Percentiles rank a stretch among this genome's conserved stretches.
These are phyloP conservation scores for Aspergillus campestris DNA, from an alignment of 495 filamentous ascomycete species.

Conservation along the genomic window DNA sequence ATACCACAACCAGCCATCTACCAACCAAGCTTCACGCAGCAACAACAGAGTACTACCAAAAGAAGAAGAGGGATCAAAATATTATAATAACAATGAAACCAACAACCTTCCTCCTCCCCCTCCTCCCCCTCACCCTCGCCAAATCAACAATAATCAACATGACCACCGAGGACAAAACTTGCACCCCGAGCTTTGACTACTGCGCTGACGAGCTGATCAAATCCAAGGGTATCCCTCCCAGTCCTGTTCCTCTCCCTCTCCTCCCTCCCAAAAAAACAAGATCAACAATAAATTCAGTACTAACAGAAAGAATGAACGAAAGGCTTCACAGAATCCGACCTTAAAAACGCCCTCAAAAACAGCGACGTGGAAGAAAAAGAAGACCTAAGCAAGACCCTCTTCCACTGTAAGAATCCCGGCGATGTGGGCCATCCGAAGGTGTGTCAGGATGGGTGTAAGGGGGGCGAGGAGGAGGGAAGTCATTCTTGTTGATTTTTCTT, in stretches of 20 bases:
- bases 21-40: no score
- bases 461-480: conserved; percentile 25
- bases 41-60: no score
- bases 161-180: conserved; percentile 23
- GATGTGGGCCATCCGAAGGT: conserved; percentile 29
- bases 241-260: no score
- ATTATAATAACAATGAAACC: conserved; percentile 14
- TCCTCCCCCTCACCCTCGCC: conserved; percentile 17
- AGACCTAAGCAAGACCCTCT: conserved; percentile 23
- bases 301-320: not conserved
- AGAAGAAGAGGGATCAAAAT: no score
- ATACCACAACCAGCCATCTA: no score
- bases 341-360: conserved; percentile 23
- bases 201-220: conserved; percentile 25
- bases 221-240: conserved; percentile 23
- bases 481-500: conserved; percentile 14
- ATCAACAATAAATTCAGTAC: no score
- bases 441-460: conserved; percentile 26
- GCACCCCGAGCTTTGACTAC: conserved; percentile 36
- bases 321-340: conserved; percentile 30
- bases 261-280: not conserved
- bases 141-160: not conserved
- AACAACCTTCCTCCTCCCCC: conserved; percentile 17
- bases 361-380: conserved; percentile 23
- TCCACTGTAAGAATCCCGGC: conserved; percentile 35